Evolutionary conservation across 1,284 basidiomycete genomes (phyloP).

Genomic region (Papiliotrema laurentii): DNA sequence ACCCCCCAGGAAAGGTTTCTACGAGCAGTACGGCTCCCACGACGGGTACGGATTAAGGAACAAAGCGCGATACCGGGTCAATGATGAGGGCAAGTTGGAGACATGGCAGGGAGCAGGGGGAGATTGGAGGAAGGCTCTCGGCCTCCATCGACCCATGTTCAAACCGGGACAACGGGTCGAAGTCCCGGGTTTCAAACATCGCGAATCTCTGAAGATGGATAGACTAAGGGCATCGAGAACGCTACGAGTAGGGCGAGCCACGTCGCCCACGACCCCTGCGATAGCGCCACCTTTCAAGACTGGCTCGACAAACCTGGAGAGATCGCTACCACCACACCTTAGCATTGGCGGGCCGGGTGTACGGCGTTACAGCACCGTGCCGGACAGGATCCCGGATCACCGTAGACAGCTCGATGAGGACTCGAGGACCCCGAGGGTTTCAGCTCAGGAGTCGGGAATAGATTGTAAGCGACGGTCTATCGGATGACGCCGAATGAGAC

Average conservation of each 20-base stretch:
- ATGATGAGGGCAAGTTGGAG: slow-evolving; percentile 2
- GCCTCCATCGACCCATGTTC: neutral
- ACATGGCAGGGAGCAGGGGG: slow-evolving; percentile 2
- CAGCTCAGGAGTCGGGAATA: neutral
- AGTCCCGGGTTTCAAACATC: slow-evolving; percentile 1
- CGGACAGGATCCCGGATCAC: no score
- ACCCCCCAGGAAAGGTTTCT: neutral
- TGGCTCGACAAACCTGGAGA: no score
- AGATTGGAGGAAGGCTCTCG: slow-evolving; percentile 1
- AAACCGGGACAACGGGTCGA: neutral
- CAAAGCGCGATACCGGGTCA: neutral
- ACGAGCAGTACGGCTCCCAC: slow-evolving; percentile 5
- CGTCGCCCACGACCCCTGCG: no score
- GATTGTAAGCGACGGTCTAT: neutral
- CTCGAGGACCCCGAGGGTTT: no score
- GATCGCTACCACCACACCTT: no score
- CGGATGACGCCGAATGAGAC: neutral
- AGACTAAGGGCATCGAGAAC: no score
- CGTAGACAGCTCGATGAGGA: no score
- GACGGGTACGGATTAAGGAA: slow-evolving; percentile 7
- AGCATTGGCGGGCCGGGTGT: no score
- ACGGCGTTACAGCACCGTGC: no score
- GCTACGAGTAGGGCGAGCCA: no score
- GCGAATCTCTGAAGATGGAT: neutral
- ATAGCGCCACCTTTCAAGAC: no score